phyloP scores from a whole-genome alignment of 2,329 filamentous ascomycete genomes.

The Myriosclerotinia duriaeana region DNA sequence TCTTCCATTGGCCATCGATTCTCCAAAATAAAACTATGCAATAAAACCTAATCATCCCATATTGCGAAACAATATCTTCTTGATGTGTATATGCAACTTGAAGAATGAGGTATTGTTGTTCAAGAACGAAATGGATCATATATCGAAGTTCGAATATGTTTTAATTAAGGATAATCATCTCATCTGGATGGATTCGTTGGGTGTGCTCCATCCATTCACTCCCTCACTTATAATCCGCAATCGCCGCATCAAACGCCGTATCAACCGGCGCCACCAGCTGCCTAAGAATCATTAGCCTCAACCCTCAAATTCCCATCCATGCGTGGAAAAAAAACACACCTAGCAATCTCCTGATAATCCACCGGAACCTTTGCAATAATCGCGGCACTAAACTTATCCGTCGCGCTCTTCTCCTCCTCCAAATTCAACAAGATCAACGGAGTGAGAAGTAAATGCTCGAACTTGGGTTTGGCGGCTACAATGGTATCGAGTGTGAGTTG shows the following conservation, averaged over 20 bases:
- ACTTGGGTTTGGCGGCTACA: slow-evolving; percentile 44
- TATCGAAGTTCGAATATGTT: no score
- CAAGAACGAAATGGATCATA: no score
- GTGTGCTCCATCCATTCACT: not conserved
- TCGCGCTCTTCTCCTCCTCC: slow-evolving; percentile 45
- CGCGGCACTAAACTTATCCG: slow-evolving; percentile 34
- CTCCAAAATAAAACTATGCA: no score
- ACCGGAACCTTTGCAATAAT: slow-evolving; percentile 30
- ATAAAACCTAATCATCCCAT: no score
- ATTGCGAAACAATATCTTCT: no score
- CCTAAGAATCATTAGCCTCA: not conserved
- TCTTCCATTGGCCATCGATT: no score
- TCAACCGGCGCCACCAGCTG: slow-evolving; percentile 44
- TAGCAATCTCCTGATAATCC: slow-evolving; percentile 22
- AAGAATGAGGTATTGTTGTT: no score
- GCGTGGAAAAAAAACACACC: slow-evolving; percentile 8
- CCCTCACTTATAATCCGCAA: slow-evolving; percentile 35
- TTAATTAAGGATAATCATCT: no score
- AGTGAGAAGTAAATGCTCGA: slow-evolving; percentile 44
- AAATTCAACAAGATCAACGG: slow-evolving; percentile 48
- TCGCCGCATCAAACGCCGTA: slow-evolving; percentile 57
- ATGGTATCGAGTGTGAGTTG: slow-evolving; percentile 46
- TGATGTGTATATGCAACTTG: no score
- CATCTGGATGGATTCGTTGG: no score
- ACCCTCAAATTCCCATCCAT: not conserved